Evolutionary conservation across 106 monocot species (phyloP).

Genomic region (Phalaenopsis equestris): DNA sequence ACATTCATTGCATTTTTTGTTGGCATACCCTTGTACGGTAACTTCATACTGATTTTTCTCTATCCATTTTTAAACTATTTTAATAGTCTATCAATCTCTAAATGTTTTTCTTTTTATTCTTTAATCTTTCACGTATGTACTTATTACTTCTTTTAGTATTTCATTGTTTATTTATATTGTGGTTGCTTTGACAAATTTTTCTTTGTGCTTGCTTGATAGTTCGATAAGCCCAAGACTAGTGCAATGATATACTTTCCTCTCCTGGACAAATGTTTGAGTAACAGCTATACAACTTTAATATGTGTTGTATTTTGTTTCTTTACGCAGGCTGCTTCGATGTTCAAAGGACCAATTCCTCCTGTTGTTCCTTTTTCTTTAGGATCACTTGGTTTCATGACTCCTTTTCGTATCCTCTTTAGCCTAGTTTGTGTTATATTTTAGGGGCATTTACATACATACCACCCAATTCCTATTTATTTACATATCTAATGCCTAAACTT

Average conservation of each 20-base stretch:
- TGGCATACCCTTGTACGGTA: not conserved
- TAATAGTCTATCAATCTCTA: not conserved
- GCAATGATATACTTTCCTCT: not conserved
- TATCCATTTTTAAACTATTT: not conserved
- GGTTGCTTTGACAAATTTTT: not conserved
- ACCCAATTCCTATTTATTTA: too few relatives aligned
- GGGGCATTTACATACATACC: too few relatives aligned
- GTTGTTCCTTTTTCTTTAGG: constrained; percentile 92
- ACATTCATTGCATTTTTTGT: not conserved
- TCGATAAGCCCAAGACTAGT: not conserved
- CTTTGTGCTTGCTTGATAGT: not conserved
- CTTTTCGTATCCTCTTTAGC: constrained; percentile 83
- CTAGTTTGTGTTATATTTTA: not conserved
- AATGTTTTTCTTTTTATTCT: not conserved
- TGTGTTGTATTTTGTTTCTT: constrained; percentile 2
- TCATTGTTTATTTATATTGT: not conserved
- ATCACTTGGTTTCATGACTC: constrained; percentile 97
- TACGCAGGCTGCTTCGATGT: constrained; percentile 89
- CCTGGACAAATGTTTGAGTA: not conserved
- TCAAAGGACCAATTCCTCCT: constrained; percentile 97
- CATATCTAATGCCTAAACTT: too few relatives aligned
- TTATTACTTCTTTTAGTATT: not conserved
- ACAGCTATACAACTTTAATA: not conserved
- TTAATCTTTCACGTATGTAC: not conserved
- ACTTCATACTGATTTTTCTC: not conserved